Conservation (phyloP, 2,329 filamentous ascomycete genomes). For the Neonectria faginata region DNA sequence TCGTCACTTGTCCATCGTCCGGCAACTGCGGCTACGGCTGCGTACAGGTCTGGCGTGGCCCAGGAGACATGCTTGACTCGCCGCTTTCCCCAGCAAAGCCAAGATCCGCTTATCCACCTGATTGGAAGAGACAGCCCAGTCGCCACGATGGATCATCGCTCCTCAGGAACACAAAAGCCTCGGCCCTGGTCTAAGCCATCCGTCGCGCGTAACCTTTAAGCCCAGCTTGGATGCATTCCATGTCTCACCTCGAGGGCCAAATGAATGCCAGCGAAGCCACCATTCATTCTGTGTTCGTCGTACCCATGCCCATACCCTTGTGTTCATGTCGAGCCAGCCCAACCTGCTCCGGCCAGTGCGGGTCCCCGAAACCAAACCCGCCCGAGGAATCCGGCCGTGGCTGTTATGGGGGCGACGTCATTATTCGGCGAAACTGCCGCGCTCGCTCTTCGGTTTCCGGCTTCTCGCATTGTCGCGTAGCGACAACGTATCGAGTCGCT, state of each 20-base stretch:
- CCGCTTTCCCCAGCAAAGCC: slow-evolving; percentile 35
- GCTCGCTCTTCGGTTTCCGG: slow-evolving; percentile 21
- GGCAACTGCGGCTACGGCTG: slow-evolving; percentile 24
- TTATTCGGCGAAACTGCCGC: slow-evolving; percentile 30
- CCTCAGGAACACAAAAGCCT: slow-evolving; percentile 36
- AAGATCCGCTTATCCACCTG: slow-evolving; percentile 4
- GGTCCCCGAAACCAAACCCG: slow-evolving; percentile 41
- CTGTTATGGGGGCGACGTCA: slow-evolving; percentile 39
- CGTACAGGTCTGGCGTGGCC: slow-evolving; percentile 14
- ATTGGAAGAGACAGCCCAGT: not conserved
- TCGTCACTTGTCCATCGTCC: slow-evolving; percentile 18
- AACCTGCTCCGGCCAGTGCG: slow-evolving; percentile 18
- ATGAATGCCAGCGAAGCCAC: slow-evolving; percentile 29
- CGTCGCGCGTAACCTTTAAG: not conserved
- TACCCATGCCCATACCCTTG: slow-evolving; percentile 6
- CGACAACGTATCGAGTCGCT: not conserved
- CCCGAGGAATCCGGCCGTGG: slow-evolving; percentile 32
- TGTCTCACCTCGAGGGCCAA: slow-evolving; percentile 9
- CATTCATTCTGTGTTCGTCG: too few species aligned
- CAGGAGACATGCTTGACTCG: slow-evolving; percentile 25
- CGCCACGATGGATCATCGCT: not conserved
- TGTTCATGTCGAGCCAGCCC: not conserved
- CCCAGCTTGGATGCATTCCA: slow-evolving; percentile 9
- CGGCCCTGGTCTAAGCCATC: slow-evolving; percentile 8
- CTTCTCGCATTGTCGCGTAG: slow-evolving; percentile 8